phyloP scores from a whole-genome alignment of 345 rosid species.

The Melaleuca quinquenervia region DNA sequence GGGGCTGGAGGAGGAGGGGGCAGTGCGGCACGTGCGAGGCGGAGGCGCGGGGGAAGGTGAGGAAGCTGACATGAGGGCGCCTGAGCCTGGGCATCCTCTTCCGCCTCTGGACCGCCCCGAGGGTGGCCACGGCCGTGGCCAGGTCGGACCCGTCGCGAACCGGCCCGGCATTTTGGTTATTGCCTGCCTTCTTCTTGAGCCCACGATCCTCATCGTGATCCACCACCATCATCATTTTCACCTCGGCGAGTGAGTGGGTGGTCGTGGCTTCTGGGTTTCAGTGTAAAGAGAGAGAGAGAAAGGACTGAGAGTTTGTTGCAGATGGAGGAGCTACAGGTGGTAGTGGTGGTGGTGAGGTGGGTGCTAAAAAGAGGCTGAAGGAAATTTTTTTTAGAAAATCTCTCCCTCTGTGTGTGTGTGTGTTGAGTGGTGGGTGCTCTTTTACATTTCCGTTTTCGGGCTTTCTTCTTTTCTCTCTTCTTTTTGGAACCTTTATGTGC shows the following conservation, averaged over 20 bases:
- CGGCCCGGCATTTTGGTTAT: constrained; percentile 7
- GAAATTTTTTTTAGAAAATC: neutral
- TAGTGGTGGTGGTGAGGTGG: neutral
- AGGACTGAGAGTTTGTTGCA: neutral
- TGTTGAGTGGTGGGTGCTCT: neutral
- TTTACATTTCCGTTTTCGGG: constrained; percentile 2
- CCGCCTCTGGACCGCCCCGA: constrained; percentile 50
- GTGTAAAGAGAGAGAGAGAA: constrained; percentile 10
- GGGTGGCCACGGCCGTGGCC: constrained; percentile 23
- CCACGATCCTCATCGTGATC: constrained; percentile 2
- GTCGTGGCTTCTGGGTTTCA: constrained; percentile 19
- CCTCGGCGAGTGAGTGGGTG: neutral
- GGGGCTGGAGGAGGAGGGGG: constrained; percentile 14
- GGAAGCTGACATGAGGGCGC: constrained; percentile 43
- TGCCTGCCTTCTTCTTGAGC: neutral
- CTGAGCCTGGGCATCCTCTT: constrained; percentile 90
- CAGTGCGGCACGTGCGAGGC: constrained; percentile 37
- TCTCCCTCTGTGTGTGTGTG: neutral
- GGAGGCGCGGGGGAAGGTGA: constrained; percentile 15
- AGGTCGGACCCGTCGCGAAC: constrained; percentile 31
- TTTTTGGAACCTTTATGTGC: constrained; percentile 17
- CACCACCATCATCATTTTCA: constrained; percentile 8
- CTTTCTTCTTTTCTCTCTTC: neutral
- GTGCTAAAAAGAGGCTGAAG: neutral
- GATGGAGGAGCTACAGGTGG: neutral